Conservation (phyloP, 2,329 filamentous ascomycete genomes). For the Tetracladium maxilliforme region DNA sequence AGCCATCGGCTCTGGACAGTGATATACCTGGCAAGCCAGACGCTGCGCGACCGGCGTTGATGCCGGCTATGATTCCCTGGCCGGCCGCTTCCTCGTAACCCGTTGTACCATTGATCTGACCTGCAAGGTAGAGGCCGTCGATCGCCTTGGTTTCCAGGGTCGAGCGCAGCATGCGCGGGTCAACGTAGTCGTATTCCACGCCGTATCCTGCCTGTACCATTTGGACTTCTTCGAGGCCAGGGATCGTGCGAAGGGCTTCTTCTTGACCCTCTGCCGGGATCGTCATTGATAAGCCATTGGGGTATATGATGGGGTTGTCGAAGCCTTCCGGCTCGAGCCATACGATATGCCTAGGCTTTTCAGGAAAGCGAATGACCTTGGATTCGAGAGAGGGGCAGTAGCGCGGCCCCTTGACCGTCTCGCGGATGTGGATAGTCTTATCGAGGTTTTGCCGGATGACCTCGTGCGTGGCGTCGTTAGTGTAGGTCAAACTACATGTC, state of each 20-base stretch:
- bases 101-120: slow-evolving; percentile 96
- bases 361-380: slow-evolving; percentile 76
- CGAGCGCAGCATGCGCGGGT: slow-evolving; percentile 74
- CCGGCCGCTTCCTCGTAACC: slow-evolving; percentile 96
- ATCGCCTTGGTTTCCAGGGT: slow-evolving; percentile 92
- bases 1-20: slow-evolving; percentile 73
- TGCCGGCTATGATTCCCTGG: slow-evolving; percentile 82
- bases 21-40: slow-evolving; percentile 48
- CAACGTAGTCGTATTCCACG: slow-evolving; percentile 97
- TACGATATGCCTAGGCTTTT: slow-evolving; percentile 72
- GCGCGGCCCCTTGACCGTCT: slow-evolving; percentile 83
- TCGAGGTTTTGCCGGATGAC: slow-evolving; percentile 83
- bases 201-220: slow-evolving; percentile 96
- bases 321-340: slow-evolving; percentile 98
- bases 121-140: slow-evolving; percentile 74
- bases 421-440: slow-evolving; percentile 90
- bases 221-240: slow-evolving; percentile 72
- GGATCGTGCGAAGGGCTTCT: slow-evolving; percentile 69
- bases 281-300: slow-evolving; percentile 95
- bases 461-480: slow-evolving; percentile 68
- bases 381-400: slow-evolving; percentile 95
- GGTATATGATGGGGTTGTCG: slow-evolving; percentile 78
- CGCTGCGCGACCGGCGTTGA: slow-evolving; percentile 79
- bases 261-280: slow-evolving; percentile 80
- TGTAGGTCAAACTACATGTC: slow-evolving; percentile 75